Percentiles rank a stretch among this genome's conserved stretches.
phyloP scores from a whole-genome alignment of 805 yeast genomes.

The Phaffomyces antillensis region DNA sequence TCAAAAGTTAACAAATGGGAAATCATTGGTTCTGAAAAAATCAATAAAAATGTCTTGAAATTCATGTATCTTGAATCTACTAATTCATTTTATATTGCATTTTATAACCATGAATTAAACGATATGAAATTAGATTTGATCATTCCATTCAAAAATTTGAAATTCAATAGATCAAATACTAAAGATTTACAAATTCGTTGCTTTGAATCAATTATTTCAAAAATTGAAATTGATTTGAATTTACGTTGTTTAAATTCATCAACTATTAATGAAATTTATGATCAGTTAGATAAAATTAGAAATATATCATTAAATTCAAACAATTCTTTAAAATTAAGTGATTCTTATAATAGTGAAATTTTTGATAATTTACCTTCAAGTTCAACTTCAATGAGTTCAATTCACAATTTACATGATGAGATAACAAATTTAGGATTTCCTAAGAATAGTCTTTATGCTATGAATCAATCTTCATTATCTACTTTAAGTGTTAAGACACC shows the following conservation, averaged over 20 bases:
- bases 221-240: slow-evolving; percentile 14
- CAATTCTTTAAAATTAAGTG: slow-evolving; percentile 1
- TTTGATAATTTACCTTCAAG: slow-evolving; percentile 18
- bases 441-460: not conserved
- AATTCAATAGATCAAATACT: slow-evolving; percentile 8
- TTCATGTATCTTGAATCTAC: slow-evolving; percentile 11
- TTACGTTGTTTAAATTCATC: slow-evolving; percentile 17
- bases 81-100: slow-evolving; percentile 11
- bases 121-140: slow-evolving; percentile 7
- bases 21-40: slow-evolving; percentile 12
- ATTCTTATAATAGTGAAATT: slow-evolving; percentile 6
- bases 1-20: slow-evolving; percentile 16
- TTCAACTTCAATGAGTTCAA: slow-evolving; percentile 20
- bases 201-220: slow-evolving; percentile 6
- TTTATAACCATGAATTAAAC: not conserved
- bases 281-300: slow-evolving; percentile 9
- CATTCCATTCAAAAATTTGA: slow-evolving; percentile 11
- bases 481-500: slow-evolving; percentile 10
- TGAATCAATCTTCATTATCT: slow-evolving; percentile 6
- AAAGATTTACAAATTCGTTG: slow-evolving; percentile 14
- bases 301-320: not conserved
- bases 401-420: slow-evolving; percentile 6
- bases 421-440: slow-evolving; percentile 1
- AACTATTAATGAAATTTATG: slow-evolving; percentile 8
- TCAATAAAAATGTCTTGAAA: slow-evolving; percentile 10